A percentile compares a stretch with the other conserved stretches of the same genome.
Evolutionary conservation across 1,284 basidiomycete genomes (phyloP).

Genomic region (Moesziomyces parantarcticus): DNA sequence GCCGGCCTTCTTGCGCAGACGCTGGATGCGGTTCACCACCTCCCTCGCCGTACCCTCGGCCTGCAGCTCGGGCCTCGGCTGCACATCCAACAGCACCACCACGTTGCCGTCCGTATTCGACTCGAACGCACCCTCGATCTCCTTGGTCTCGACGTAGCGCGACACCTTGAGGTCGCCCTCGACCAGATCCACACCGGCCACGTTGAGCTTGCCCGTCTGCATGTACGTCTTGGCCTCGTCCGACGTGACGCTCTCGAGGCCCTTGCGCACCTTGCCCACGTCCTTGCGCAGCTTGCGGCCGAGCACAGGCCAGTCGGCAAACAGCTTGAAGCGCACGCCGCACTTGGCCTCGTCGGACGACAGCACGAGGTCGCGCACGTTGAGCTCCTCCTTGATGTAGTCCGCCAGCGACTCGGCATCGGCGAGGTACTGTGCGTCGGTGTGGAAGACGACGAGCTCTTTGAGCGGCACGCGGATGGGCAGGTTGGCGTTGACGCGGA

Average conservation of each 20-base stretch:
- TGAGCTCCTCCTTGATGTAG: slow-evolving; percentile 95
- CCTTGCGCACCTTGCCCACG: slow-evolving; percentile 87
- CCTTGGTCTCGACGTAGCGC: slow-evolving; percentile 80
- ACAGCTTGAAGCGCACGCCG: slow-evolving; percentile 89
- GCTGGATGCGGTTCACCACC: slow-evolving; percentile 93
- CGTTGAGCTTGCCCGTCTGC: slow-evolving; percentile 79
- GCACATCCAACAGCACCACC: slow-evolving; percentile 89
- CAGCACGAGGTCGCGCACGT: slow-evolving; percentile 89
- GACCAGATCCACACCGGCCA: slow-evolving; percentile 90
- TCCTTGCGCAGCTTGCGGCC: slow-evolving; percentile 95
- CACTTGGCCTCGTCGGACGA: slow-evolving; percentile 86
- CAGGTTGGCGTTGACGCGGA: slow-evolving; percentile 87
- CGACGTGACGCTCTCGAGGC: slow-evolving; percentile 82
- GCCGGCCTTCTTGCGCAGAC: slow-evolving; percentile 93
- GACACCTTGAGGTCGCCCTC: slow-evolving; percentile 90
- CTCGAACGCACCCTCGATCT: slow-evolving; percentile 74
- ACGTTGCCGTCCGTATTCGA: slow-evolving; percentile 94
- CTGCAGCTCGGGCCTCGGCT: slow-evolving; percentile 86
- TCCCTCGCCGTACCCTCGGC: slow-evolving; percentile 89
- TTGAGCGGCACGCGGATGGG: slow-evolving; percentile 80
- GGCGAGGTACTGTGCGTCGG: slow-evolving; percentile 82
- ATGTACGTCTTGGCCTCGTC: slow-evolving; percentile 86
- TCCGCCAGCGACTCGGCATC: slow-evolving; percentile 86
- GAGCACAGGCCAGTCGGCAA: slow-evolving; percentile 94
- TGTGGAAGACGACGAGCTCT: slow-evolving; percentile 94